phyloP scores from a whole-genome alignment of 2,329 filamentous ascomycete genomes.

The Ramularia collo-cygni region DNA sequence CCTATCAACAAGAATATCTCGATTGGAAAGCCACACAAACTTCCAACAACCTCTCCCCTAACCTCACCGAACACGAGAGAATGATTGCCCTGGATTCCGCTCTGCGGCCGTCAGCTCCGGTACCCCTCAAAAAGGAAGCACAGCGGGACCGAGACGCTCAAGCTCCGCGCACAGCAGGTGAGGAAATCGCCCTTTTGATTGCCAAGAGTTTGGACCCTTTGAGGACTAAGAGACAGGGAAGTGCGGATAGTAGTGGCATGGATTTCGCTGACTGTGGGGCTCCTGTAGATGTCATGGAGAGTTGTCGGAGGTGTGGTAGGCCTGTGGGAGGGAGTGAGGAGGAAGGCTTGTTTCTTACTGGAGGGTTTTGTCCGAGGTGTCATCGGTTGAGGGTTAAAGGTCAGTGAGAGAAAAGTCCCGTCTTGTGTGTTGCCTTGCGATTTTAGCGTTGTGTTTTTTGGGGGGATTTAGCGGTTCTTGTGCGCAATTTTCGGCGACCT shows the following conservation, averaged over 20 bases:
- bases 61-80: not conserved
- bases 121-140: not conserved
- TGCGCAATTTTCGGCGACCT: not conserved
- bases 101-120: not conserved
- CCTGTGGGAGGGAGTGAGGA: constrained; percentile 4
- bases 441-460: not conserved
- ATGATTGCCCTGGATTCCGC: constrained; percentile 2
- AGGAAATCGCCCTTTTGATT: constrained; percentile 11
- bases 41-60: too few relatives aligned
- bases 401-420: constrained; percentile 1
- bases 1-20: constrained; percentile 8
- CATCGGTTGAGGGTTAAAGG: constrained; percentile 7
- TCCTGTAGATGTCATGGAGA: constrained; percentile 8
- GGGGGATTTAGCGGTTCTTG: not conserved
- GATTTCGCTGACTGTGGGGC: constrained; percentile 18
- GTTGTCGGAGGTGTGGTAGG: constrained; percentile 11
- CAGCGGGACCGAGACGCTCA: not conserved
- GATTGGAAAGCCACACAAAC: constrained; percentile 1
- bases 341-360: constrained; percentile 4
- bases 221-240: constrained; percentile 5
- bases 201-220: constrained; percentile 11
- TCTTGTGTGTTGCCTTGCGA: not conserved
- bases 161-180: constrained; percentile 5
- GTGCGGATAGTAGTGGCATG: constrained; percentile 11
- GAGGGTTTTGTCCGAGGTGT: constrained; percentile 12